Evolutionary conservation across 139 green algal genomes (phyloP).

Genomic region (Chlorella sp.): DNA sequence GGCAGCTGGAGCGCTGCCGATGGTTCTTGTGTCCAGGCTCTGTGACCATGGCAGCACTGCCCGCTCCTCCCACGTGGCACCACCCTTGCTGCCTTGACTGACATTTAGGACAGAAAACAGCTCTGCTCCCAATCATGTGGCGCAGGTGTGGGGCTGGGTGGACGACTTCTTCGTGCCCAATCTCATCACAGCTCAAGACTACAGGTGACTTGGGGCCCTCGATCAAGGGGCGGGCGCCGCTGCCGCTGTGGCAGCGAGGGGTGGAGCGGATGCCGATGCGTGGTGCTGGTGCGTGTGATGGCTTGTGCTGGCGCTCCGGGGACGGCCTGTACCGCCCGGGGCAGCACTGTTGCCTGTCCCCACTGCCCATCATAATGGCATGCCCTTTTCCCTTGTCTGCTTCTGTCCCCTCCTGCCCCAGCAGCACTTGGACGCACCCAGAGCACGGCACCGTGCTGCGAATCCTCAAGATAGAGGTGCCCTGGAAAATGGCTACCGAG

Average conservation of each 20-base stretch:
- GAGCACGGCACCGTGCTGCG: not conserved
- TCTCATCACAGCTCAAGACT: not conserved
- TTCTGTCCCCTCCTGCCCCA: not conserved
- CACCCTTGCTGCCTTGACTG: not conserved
- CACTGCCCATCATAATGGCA: not conserved
- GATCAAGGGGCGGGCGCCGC: not conserved
- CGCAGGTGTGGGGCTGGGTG: slow-evolving; percentile 18
- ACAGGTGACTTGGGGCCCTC: not conserved
- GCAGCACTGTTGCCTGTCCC: not conserved
- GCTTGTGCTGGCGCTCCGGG: not conserved
- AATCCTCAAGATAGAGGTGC: slow-evolving; percentile 9
- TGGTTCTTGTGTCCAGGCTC: not conserved
- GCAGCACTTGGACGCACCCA: not conserved
- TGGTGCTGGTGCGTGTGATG: not conserved
- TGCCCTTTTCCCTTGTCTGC: not conserved
- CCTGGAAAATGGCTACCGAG: not conserved
- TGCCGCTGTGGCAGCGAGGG: not conserved
- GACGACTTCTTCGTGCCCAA: not conserved
- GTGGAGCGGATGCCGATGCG: not conserved
- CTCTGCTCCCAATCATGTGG: not conserved
- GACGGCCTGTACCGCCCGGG: not conserved
- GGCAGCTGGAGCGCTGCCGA: not conserved
- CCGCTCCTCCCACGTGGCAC: not conserved
- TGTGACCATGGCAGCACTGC: not conserved
- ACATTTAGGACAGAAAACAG: too few species aligned